phyloP scores from a whole-genome alignment of 164 flowering plant genomes.

The Taxillus chinensis region DNA sequence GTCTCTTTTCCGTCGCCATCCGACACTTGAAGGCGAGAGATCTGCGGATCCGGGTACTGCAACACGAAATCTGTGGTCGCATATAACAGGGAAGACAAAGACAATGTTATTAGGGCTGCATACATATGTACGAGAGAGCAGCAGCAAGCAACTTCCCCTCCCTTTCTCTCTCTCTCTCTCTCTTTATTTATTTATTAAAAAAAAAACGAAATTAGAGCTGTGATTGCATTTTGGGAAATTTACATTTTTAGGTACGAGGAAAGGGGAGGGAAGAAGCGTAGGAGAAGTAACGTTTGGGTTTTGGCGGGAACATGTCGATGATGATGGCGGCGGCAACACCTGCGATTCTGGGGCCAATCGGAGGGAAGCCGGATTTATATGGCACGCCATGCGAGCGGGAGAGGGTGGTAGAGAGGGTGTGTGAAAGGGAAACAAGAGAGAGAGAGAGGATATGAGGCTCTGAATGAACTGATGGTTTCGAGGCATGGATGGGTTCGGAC shows the following conservation, averaged over 20 bases:
- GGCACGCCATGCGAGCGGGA: constrained; percentile 23
- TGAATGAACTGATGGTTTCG: too few relatives aligned
- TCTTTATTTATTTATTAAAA: not conserved
- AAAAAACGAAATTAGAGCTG: not conserved
- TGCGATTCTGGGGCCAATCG: constrained; percentile 18
- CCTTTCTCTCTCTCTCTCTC: not conserved
- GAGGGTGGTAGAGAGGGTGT: not conserved
- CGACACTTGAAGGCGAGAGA: constrained; percentile 21
- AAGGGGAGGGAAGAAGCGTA: constrained; percentile 2
- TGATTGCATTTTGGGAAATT: not conserved
- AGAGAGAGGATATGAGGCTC: not conserved
- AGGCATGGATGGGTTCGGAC: too few relatives aligned
- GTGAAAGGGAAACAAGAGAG: not conserved
- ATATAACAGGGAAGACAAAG: not conserved
- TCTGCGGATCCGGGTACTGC: constrained; percentile 15
- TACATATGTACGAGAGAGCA: too few relatives aligned
- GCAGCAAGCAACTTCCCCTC: not conserved
- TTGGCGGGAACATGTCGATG: constrained; percentile 9
- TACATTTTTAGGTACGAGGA: not conserved
- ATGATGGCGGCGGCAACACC: constrained; percentile 12
- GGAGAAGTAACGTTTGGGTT: constrained; percentile 1
- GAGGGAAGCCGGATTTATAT: constrained; percentile 14
- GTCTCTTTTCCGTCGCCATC: constrained; percentile 27
- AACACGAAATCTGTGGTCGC: constrained; percentile 13
- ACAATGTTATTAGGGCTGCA: not conserved